Evolutionary conservation across 805 yeast genomes (phyloP), one percentile per base, ranked within the genome.

Genomic region (Saccharomycopsis sp.): DNA sequence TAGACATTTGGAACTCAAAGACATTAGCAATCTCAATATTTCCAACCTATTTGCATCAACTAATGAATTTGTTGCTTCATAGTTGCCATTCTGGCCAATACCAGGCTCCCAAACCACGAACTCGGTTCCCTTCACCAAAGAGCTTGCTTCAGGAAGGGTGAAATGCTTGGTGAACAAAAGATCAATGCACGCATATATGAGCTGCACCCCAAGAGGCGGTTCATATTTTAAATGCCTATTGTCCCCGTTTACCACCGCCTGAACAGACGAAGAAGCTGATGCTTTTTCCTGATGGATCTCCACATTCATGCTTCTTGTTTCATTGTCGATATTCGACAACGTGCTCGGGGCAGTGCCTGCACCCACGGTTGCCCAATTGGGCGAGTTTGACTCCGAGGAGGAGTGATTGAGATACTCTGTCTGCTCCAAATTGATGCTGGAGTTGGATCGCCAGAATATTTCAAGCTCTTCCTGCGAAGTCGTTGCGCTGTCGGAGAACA

Each of bases 31-130:
- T 36, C 80, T 63, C 29, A 89, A 50, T 2, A 83, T 61, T 52
- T 83, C 94, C 4, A 77, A 60, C 51, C 94, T 69, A 53, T 82
- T 76, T 19, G 75, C 55, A 50, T 82, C 88, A 30, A 74, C 53
- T 17, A 63, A 60, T 1, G 70, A 60, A 45, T 56, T 36, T 10
- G 49, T 38, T 2, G 13, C 19, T 13, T 8, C 36, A 32, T 43
- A 51, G 5, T 39, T 39, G 4, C 48, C 57, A 2, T 57, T 52
- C 3, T 63, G 55, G 2, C 85, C 88, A 23, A 87, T 68, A 4
- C 95, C 96, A 3, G 81, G 75, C 51, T 83, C 94, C 95, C 96
- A 87, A 1, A 80, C 64, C 5, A 63, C 48, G 38, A 59, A 60
- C 18, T 68, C 68, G 3, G 56, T 49, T 5, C 61, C 58, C 21